These are phyloP conservation scores for Hysterium pulicare DNA, from an alignment of 2,329 filamentous ascomycete genomes.

Conservation along the genomic window DNA sequence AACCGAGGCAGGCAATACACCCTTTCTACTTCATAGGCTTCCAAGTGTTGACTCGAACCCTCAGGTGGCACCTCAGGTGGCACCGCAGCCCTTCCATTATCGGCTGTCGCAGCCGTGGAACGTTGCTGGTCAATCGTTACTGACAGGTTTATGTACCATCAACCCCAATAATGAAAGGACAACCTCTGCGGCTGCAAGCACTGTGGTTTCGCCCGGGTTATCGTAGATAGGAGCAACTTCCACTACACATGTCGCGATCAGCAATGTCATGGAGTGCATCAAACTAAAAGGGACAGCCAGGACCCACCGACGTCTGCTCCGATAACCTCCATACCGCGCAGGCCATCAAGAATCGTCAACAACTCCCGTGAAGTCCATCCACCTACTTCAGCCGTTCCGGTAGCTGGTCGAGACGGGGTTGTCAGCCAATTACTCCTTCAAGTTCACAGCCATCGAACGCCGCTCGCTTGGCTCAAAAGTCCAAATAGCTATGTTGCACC, in stretches of 20 bases:
- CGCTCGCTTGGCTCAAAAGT: too few relatives aligned
- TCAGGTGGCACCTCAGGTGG: too few relatives aligned
- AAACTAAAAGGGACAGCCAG: too few relatives aligned
- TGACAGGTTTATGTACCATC: constrained; percentile 44
- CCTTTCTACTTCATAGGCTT: too few relatives aligned
- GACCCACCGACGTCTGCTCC: constrained; percentile 55
- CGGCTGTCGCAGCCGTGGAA: too few relatives aligned
- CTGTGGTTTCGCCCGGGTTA: constrained; percentile 57
- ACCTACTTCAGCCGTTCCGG: constrained; percentile 60
- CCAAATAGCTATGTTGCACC: too few relatives aligned
- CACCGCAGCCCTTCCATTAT: too few relatives aligned
- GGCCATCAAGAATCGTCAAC: constrained; percentile 56
- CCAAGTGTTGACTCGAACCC: too few relatives aligned
- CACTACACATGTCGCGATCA: constrained; percentile 38
- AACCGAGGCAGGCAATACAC: too few relatives aligned
- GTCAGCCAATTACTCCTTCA: constrained; percentile 1
- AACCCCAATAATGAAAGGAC: constrained; percentile 49
- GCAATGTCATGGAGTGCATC: too few relatives aligned
- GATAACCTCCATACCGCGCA: constrained; percentile 56
- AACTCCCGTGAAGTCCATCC: constrained; percentile 61
- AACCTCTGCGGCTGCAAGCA: constrained; percentile 54
- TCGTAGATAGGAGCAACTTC: constrained; percentile 63
- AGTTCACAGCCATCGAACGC: neutral
- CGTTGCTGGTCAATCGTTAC: too few relatives aligned
- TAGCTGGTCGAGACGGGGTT: constrained; percentile 36